phyloP scores from a whole-genome alignment of 2,329 filamentous ascomycete genomes.

The Hortaea werneckii region DNA sequence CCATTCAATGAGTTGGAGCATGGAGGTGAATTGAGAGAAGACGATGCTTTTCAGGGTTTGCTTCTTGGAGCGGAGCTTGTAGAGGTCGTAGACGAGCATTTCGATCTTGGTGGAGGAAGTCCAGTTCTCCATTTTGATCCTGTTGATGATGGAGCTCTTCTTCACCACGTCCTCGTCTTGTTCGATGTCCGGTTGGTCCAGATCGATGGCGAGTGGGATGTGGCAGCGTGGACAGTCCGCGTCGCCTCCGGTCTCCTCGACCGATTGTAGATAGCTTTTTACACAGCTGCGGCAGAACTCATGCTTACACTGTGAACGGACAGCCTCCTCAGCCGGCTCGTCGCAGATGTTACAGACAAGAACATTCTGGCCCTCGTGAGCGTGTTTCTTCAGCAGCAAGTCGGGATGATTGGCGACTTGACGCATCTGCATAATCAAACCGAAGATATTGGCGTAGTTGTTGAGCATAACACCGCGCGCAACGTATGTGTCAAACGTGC shows the following conservation, averaged over 20 bases:
- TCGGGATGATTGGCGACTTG: constrained; percentile 94
- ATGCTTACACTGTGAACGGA: constrained; percentile 84
- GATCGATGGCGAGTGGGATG: constrained; percentile 78
- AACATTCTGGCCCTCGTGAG: constrained; percentile 77
- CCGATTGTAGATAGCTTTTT: constrained; percentile 68
- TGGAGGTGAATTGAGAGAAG: constrained; percentile 93
- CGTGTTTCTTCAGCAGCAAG: constrained; percentile 79
- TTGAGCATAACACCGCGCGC: constrained; percentile 84
- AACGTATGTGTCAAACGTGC: constrained; percentile 92
- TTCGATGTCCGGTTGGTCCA: constrained; percentile 90
- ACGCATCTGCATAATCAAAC: constrained; percentile 98
- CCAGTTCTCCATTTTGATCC: constrained; percentile 98
- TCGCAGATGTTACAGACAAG: constrained; percentile 92
- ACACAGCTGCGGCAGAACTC: constrained; percentile 81
- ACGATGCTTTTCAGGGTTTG: constrained; percentile 94
- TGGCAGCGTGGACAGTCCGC: constrained; percentile 84
- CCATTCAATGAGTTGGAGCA: constrained; percentile 97
- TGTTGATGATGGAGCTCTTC: constrained; percentile 95
- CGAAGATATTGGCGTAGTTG: constrained; percentile 98
- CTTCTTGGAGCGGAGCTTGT: constrained; percentile 83
- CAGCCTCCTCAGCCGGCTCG: constrained; percentile 87
- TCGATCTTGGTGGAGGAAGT: constrained; percentile 98
- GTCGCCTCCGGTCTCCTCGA: constrained; percentile 50
- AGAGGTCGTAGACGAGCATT: constrained; percentile 85
- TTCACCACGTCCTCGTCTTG: constrained; percentile 80